Evolutionary conservation across 1,284 basidiomycete species (phyloP), one percentile per base, ranked within the genome.

Genomic region (Trichosporon ovoides): DNA sequence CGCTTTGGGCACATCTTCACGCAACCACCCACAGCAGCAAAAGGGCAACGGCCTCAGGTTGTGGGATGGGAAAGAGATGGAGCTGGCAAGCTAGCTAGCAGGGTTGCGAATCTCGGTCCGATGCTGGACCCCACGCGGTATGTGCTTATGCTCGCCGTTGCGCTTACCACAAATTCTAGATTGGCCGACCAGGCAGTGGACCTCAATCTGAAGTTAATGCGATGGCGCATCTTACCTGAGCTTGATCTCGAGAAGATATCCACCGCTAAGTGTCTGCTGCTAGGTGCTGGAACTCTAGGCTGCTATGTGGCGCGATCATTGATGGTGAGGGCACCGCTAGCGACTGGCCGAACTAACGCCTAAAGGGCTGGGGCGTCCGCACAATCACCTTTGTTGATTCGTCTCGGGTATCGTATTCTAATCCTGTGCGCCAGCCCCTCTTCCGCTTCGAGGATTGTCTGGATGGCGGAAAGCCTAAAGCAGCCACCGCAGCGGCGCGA

Each of bases 41-140:
- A 7, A 3, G 16, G 24, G 7, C 43, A 48, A 11, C 50, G 24
- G 58, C 34, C 66, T 56, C 33, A 81, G 79, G 88, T 88, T 0
- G 89, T 96, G 0, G 95, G 95, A 1, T 98, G 95, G 96, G 94
- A 98, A 79, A 88, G 91, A 78, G 94, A 94, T 66, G 78, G 82
- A 63, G 80, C 86, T 69, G 87, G 87, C 13, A 95, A 94, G 71
- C 80, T 98, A 4, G 88, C 85, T 0, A 89, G 93, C 18, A 83
- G 91, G n/a, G 71, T 94, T 43, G 92, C 91, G 0, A 92, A 98
- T 78, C 78, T 99, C 3, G 92, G 89, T 7, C 88, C 93, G 0
- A 89, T 95, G 85, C 94, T 98, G 89, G 93, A 98, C 73, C 96
- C 95, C 0, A 79, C 81, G 2, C 82, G 86, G 77, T 77, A 50